phyloP scores from a whole-genome alignment of 179 eudicot species.

The Beta macrorhiza region DNA sequence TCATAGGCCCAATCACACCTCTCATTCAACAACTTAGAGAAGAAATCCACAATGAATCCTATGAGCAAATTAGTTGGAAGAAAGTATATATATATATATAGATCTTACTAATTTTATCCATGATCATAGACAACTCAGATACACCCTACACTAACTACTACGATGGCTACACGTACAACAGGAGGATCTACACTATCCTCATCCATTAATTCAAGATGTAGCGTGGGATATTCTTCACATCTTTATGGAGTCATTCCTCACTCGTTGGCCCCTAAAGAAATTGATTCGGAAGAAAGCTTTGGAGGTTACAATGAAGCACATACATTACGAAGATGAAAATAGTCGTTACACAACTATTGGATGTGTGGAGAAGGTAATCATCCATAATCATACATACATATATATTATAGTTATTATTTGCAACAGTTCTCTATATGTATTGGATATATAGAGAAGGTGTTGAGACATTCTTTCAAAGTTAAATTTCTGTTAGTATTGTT shows the following conservation, averaged over 20 bases:
- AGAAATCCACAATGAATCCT: slow-evolving; percentile 53
- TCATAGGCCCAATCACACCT: slow-evolving; percentile 55
- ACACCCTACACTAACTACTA: not conserved
- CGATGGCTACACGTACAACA: slow-evolving; percentile 15
- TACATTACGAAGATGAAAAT: slow-evolving; percentile 73
- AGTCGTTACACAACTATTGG: slow-evolving; percentile 58
- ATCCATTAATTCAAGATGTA: slow-evolving; percentile 56
- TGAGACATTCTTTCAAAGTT: too few relatives aligned
- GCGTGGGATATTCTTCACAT: slow-evolving; percentile 55
- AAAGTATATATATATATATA: not conserved
- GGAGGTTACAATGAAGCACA: slow-evolving; percentile 51
- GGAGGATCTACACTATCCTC: slow-evolving; percentile 66
- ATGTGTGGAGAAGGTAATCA: slow-evolving; percentile 45
- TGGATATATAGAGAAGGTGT: too few relatives aligned
- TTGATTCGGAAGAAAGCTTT: slow-evolving; percentile 56
- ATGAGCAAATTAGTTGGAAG: slow-evolving; percentile 44
- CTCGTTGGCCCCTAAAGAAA: slow-evolving; percentile 64
- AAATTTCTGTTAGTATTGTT: too few relatives aligned
- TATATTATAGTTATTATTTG: too few relatives aligned
- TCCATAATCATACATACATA: too few relatives aligned
- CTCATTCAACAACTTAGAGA: slow-evolving; percentile 51
- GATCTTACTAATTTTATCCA: not conserved
- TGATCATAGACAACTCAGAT: too few relatives aligned
- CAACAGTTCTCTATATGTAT: too few relatives aligned
- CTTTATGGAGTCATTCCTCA: slow-evolving; percentile 48